These are phyloP conservation scores for Diaporthe sp. DNA, from an alignment of 2,329 filamentous ascomycete species.

Conservation along the genomic window DNA sequence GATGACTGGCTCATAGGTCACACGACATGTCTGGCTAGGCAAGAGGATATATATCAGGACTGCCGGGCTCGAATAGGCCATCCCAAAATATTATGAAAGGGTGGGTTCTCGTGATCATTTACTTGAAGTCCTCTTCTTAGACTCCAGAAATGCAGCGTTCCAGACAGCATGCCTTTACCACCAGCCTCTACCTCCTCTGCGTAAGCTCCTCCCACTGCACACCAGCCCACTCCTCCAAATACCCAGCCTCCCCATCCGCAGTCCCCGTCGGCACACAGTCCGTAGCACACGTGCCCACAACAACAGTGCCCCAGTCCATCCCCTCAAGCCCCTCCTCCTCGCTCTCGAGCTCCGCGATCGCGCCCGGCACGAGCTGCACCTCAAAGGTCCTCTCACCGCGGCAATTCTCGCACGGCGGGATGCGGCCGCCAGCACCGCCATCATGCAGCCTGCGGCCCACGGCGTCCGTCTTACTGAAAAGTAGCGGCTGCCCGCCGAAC, in stretches of 20 bases:
- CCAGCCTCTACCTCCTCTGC: slow-evolving; percentile 49
- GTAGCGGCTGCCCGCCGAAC: slow-evolving; percentile 77
- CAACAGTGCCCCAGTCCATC: slow-evolving; percentile 98
- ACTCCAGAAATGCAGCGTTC: no score
- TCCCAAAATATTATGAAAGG: no score
- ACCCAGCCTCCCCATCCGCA: slow-evolving; percentile 75
- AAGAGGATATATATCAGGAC: no score
- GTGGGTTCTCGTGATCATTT: no score
- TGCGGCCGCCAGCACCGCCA: slow-evolving; percentile 53
- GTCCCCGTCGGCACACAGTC: slow-evolving; percentile 79
- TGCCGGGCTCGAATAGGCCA: no score
- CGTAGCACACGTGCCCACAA: slow-evolving; percentile 85
- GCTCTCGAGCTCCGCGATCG: slow-evolving; percentile 76
- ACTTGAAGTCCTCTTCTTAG: no score
- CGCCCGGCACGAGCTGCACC: slow-evolving; percentile 90
- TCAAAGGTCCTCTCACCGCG: slow-evolving; percentile 85
- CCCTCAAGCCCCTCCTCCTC: slow-evolving; percentile 87
- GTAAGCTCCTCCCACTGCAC: slow-evolving; percentile 94
- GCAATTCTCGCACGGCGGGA: slow-evolving; percentile 85
- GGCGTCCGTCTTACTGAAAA: slow-evolving; percentile 84
- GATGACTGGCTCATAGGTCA: no score
- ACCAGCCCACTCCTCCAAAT: slow-evolving; percentile 95
- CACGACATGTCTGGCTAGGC: no score
- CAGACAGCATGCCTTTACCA: no score
- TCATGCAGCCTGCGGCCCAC: slow-evolving; percentile 75